These are phyloP conservation scores for Tetracladium maxilliforme DNA, from an alignment of 2,329 filamentous ascomycete species.

Conservation along the genomic window DNA sequence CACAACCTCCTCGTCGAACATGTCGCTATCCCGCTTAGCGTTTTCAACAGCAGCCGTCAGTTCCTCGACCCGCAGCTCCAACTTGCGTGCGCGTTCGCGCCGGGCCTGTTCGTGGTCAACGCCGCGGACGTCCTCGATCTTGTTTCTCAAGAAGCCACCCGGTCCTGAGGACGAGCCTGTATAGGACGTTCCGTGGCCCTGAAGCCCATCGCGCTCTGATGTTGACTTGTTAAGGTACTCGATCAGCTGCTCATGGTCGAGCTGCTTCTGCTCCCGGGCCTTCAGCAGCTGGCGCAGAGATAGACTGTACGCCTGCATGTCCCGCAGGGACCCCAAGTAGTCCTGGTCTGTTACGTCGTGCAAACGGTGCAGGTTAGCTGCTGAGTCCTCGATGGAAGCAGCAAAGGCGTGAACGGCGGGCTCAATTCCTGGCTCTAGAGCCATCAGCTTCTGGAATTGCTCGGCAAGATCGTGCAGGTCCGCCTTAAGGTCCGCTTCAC, in stretches of 20 bases:
- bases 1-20: constrained; percentile 93
- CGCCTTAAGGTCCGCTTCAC: constrained; percentile 73
- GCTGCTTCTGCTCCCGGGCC: constrained; percentile 90
- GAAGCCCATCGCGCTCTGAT: constrained; percentile 58
- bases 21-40: constrained; percentile 73
- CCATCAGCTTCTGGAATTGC: constrained; percentile 88
- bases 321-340: constrained; percentile 80
- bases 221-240: constrained; percentile 92
- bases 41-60: constrained; percentile 79
- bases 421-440: constrained; percentile 78
- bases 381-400: constrained; percentile 70
- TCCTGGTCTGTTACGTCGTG: constrained; percentile 91
- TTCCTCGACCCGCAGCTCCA: constrained; percentile 86
- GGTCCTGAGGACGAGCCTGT: constrained; percentile 63
- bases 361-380: constrained; percentile 61
- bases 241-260: constrained; percentile 90
- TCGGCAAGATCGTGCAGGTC: constrained; percentile 84
- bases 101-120: constrained; percentile 91
- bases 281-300: constrained; percentile 80
- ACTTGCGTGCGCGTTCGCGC: constrained; percentile 72
- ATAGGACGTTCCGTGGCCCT: constrained; percentile 42
- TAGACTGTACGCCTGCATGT: constrained; percentile 91
- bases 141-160: constrained; percentile 76
- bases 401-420: constrained; percentile 74
- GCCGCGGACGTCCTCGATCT: constrained; percentile 91